Base-by-base conservation (phyloP, 202 grass and related monocot species). In the Schoenoplectus tabernaemontani region DNA sequence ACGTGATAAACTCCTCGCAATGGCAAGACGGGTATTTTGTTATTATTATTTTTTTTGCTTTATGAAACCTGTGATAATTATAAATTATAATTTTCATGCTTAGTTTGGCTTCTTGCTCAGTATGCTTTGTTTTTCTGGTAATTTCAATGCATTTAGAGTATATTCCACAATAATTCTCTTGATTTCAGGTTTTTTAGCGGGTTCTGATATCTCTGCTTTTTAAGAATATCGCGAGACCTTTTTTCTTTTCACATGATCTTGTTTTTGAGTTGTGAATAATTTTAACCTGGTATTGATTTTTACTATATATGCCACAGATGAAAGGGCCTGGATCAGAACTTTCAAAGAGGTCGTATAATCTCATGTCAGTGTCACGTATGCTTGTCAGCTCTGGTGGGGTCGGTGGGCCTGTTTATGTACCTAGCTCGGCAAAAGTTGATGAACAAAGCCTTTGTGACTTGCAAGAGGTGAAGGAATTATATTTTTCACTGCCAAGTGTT, bases 291-390 rank as follows among this genome's bases (percentile, higher is more conserved):
- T 84, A 13, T 42, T 78, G 22, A 76, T 23, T 24, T 26, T 28
- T 4, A 62, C 7, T 79, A 44, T 74, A 62, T 9, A 69, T 3
- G 47, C 36, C 73, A 56, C 82, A 97, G 95, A 73, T 98, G 59
- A 98, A 92, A 87, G 91, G 91, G 67, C 83, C 89, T 62, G 77
- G 58, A 71, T 82, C 89, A 68, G 95, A 98, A 87, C 84, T 95
- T 28, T 84, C 91, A 16, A 94, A 81, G 81, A 90, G 86, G 85
- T 86, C 89, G 22, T 88, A 98, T 82, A 95, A 88, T 83, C 88
- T 95, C 82, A 5, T 98, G 69, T 87, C 89, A 5, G 57, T 65
- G 13, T 90, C 91, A 59, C 86, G 91, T 47, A 81, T 89, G 81
- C 81, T 87, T 77, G 90, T 88, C 76, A 98, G 78, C 54, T 62